A percentile compares a stretch with the other conserved stretches of the same genome.
Conservation (phyloP, 2,329 filamentous ascomycete species). For the Dissoconium aciculare region DNA sequence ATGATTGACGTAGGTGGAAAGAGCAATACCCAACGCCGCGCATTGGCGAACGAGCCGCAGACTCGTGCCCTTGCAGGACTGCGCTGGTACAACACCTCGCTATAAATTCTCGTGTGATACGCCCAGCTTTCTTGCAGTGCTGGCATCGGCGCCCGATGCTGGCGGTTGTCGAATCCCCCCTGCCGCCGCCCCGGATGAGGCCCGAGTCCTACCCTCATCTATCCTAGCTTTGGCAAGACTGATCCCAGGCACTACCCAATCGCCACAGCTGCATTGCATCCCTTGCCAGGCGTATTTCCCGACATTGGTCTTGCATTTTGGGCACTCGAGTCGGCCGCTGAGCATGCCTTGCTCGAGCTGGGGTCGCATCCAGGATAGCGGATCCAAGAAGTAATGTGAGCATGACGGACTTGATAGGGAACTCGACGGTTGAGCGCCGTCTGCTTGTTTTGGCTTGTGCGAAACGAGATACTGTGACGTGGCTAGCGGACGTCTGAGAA, state of each 20-base stretch:
- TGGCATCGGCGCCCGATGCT: too few relatives aligned
- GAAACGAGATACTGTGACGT: conserved; percentile 52
- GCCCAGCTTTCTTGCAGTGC: too few relatives aligned
- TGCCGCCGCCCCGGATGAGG: conserved; percentile 7
- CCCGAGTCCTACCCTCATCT: conserved; percentile 44
- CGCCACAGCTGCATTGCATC: conserved; percentile 76
- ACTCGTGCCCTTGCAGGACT: too few relatives aligned
- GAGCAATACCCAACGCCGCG: too few relatives aligned
- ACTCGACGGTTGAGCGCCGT: conserved; percentile 18
- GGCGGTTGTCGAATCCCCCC: conserved; percentile 25
- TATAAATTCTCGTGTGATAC: too few relatives aligned
- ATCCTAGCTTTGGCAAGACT: conserved; percentile 69
- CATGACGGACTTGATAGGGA: too few relatives aligned
- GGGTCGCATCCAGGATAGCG: conserved; percentile 85
- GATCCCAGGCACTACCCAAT: conserved; percentile 85
- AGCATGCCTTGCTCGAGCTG: conserved; percentile 70
- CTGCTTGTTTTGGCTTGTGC: conserved; percentile 33
- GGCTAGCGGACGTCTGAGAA: conserved; percentile 41
- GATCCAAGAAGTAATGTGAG: conserved; percentile 80
- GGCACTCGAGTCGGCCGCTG: conserved; percentile 73
- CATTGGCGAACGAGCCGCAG: too few relatives aligned
- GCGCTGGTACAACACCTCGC: too few relatives aligned
- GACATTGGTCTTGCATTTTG: conserved; percentile 69
- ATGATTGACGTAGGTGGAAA: too few relatives aligned
- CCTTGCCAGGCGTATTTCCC: conserved; percentile 96